These are phyloP conservation scores for Venturia aucupariae DNA, from an alignment of 2,329 filamentous ascomycete genomes.

Conservation along the genomic window DNA sequence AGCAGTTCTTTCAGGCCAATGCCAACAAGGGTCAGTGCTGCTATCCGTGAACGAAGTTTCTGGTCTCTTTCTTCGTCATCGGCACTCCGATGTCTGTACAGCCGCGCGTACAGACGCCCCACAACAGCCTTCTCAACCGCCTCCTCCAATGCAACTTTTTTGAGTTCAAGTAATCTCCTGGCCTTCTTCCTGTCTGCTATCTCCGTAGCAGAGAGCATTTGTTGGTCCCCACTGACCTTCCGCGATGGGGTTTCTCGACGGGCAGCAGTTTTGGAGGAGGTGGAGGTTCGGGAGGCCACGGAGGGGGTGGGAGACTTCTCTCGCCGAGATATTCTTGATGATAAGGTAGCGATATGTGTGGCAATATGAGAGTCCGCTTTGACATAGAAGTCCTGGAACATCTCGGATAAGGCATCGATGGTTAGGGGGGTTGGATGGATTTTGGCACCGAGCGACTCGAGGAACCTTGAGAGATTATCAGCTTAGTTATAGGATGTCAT, in stretches of 20 bases:
- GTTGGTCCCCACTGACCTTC: conserved; percentile 35
- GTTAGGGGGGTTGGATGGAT: conserved; percentile 75
- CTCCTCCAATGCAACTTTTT: conserved; percentile 72
- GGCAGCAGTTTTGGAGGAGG: conserved; percentile 33
- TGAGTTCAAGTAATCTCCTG: conserved; percentile 67
- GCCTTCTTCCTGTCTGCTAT: conserved; percentile 71
- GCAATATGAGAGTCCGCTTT: conserved; percentile 72
- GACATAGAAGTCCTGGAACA: conserved; percentile 92
- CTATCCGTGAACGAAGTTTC: conserved; percentile 87
- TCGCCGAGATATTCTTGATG: conserved; percentile 58
- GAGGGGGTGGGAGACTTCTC: conserved; percentile 51
- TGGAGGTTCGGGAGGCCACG: conserved; percentile 41
- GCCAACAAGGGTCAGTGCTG: conserved; percentile 79
- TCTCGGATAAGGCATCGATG: conserved; percentile 70
- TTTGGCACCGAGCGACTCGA: conserved; percentile 80
- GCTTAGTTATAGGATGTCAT: background rate
- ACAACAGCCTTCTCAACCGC: conserved; percentile 80
- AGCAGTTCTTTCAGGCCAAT: conserved; percentile 79
- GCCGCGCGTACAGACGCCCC: conserved; percentile 71
- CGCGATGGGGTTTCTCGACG: conserved; percentile 9
- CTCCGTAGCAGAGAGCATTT: conserved; percentile 86
- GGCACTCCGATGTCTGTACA: conserved; percentile 85
- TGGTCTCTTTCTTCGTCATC: conserved; percentile 93
- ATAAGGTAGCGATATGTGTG: conserved; percentile 76
- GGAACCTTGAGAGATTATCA: conserved; percentile 53